Percentiles rank a stretch among this genome's conserved stretches.
Conservation (phyloP, 108 stramenopile species). For the Skeletonema menzelii region DNA sequence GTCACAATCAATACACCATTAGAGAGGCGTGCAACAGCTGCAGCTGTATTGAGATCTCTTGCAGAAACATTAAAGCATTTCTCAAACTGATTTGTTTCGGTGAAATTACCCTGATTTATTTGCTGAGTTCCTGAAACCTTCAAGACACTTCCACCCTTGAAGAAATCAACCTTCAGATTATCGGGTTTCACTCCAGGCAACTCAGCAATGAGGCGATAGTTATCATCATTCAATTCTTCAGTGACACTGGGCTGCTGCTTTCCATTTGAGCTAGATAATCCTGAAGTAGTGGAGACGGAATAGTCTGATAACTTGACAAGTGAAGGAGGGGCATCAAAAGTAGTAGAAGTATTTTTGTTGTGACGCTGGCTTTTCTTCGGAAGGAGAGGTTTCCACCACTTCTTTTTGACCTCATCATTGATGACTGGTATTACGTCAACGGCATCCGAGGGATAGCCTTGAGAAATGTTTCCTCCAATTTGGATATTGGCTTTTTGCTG, state of each 20-base stretch:
- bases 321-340: background rate
- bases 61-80: background rate
- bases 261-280: background rate
- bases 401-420: background rate
- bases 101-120: background rate
- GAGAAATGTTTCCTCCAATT: background rate
- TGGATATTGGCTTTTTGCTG: background rate
- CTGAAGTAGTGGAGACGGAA: background rate
- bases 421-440: background rate
- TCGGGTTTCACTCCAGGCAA: background rate
- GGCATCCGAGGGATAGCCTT: background rate
- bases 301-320: background rate
- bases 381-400: background rate
- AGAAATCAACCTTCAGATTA: background rate
- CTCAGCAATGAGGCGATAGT: background rate
- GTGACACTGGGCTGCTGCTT: background rate
- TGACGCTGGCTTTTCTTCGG: background rate
- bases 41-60: background rate
- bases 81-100: background rate
- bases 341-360: background rate
- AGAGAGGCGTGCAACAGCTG: constrained; percentile 15
- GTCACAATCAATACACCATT: constrained; percentile 21
- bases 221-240: background rate
- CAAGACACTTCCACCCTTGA: background rate
- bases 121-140: background rate